These are phyloP conservation scores for Boletus holoroseus DNA, from an alignment of 1,284 basidiomycete genomes.

Conservation along the genomic window DNA sequence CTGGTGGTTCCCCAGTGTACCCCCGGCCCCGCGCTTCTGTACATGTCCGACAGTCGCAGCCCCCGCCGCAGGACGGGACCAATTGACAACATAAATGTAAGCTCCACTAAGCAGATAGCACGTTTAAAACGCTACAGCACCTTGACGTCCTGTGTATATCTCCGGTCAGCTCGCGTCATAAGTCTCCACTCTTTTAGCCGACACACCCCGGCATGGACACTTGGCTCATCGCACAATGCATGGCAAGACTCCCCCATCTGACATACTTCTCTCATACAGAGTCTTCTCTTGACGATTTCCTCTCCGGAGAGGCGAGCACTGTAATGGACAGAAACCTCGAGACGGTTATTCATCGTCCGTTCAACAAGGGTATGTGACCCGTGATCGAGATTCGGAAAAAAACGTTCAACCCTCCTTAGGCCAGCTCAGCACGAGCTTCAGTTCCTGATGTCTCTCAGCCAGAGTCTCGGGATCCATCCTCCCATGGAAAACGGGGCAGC, in stretches of 20 bases:
- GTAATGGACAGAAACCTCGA: neutral
- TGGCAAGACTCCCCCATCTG: constrained; percentile 8
- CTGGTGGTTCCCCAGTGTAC: neutral
- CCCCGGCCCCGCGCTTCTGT: neutral
- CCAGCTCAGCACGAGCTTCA: constrained; percentile 9
- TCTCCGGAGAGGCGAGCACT: constrained; percentile 5
- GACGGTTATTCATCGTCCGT: neutral
- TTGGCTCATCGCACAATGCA: constrained; percentile 16
- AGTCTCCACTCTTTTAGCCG: neutral
- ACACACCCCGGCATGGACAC: constrained; percentile 7
- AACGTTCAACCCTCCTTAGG: constrained; percentile 1
- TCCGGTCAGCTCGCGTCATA: neutral
- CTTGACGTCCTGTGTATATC: neutral
- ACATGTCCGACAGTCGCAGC: neutral
- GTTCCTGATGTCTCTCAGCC: constrained; percentile 7
- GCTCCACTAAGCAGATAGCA: no score
- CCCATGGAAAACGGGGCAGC: neutral
- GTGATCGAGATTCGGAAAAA: neutral
- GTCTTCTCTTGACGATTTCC: constrained; percentile 16
- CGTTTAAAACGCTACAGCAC: neutral
- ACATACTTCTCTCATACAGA: constrained; percentile 17
- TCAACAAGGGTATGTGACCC: constrained; percentile 5
- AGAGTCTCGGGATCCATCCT: constrained; percentile 2
- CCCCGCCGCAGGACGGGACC: neutral
- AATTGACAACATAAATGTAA: neutral